These are phyloP conservation scores for Punica granatum DNA, from an alignment of 345 rosid genomes.

Conservation along the genomic window DNA sequence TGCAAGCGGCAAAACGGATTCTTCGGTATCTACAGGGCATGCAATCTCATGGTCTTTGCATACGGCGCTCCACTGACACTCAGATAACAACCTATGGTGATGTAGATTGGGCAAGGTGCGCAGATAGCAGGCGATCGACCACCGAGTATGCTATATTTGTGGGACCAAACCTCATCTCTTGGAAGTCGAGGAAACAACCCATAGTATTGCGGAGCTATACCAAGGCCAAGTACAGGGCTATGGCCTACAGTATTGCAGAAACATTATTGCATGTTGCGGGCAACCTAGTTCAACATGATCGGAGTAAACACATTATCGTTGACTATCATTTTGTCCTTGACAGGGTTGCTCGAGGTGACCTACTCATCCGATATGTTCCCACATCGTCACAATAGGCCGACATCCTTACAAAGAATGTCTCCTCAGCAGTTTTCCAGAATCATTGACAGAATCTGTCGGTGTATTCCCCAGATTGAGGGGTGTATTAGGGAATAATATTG, in stretches of 20 bases:
- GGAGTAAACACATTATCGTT: too few relatives aligned
- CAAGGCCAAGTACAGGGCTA: background rate
- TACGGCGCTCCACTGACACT: background rate
- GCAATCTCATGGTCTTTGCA: background rate
- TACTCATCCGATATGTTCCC: too few relatives aligned
- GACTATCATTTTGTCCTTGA: too few relatives aligned
- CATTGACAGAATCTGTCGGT: too few relatives aligned
- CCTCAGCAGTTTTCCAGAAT: too few relatives aligned
- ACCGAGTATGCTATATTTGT: background rate
- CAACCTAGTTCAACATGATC: too few relatives aligned
- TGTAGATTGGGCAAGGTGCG: background rate
- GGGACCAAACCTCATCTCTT: background rate
- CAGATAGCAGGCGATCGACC: background rate
- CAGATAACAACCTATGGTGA: background rate
- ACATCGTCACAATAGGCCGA: too few relatives aligned
- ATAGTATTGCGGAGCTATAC: background rate
- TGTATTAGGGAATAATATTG: too few relatives aligned
- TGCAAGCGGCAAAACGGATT: background rate
- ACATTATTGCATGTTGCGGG: too few relatives aligned
- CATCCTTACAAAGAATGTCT: too few relatives aligned
- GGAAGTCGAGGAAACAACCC: background rate
- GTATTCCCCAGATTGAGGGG: too few relatives aligned
- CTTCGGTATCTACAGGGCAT: background rate
- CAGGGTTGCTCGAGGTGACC: too few relatives aligned
- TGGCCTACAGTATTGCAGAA: background rate